Evolutionary conservation across 371 early-diverging fungal species (phyloP), one percentile per base, ranked within the genome.

Genomic region (Mortierella sp.): DNA sequence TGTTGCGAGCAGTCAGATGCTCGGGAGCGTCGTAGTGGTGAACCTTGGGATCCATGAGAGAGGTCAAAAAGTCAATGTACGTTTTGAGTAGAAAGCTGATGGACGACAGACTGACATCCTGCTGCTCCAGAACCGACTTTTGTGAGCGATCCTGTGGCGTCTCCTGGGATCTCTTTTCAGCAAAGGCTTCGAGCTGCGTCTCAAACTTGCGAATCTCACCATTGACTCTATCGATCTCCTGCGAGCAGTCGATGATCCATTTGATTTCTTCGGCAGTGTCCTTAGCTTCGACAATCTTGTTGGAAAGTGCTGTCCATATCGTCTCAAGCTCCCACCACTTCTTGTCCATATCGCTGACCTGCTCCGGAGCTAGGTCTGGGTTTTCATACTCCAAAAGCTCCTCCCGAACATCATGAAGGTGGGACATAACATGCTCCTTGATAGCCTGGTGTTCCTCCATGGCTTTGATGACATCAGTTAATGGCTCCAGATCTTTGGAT

Each of bases 171-270:
- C 76, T 60, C 47, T 69, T 75, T n/a, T 64, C 58, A 6, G 76
- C 76, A 31, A 59, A 63, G 9, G 76, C 65, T 6, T 64, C 50
- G 34, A 75, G 58, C 50, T 75, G 76, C 7, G 70, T 12, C 62
- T 69, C 70, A 37, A 75, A 69, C 61, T 60, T 68, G 17, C 41
- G 60, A 34, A 64, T 75, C 49, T 75, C 76, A 23, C 60, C 76
- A 34, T 68, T 75, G 27, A 75, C 70, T 14, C 76, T 64, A 31
- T 49, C 60, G 34, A 75, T 75, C 48, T 75, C 76, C 50, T 75
- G 76, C n/a, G 76, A 64, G 43, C 76, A 75, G n/a, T 75, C 76
- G 30, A 75, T 61, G 57, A 75, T 75, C 76, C 76, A 75, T 31
- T 75, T 75, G 61, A 75, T 50, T 50, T 75, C 76, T 44, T 75